A percentile compares a stretch with the other conserved stretches of the same genome.
phyloP scores from a whole-genome alignment of 352 stramenopile species.

The Aphanomyces euteiches region DNA sequence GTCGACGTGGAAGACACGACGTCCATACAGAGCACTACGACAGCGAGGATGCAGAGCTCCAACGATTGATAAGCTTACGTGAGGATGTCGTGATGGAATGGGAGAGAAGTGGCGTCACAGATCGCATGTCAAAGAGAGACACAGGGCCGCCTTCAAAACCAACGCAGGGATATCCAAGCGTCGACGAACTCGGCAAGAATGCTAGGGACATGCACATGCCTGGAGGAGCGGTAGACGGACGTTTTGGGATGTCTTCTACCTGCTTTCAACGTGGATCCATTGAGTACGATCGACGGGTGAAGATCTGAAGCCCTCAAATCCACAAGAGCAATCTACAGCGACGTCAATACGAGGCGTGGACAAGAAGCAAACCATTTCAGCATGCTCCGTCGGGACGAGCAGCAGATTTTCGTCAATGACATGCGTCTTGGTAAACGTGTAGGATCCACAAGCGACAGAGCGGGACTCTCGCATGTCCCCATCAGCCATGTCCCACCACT shows the following conservation, averaged over 20 bases:
- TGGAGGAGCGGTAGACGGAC: constrained; percentile 2
- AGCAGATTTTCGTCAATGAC: constrained; percentile 11
- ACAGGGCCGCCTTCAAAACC: constrained; percentile 73
- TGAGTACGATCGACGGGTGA: constrained; percentile 37
- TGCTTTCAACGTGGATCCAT: constrained; percentile 40
- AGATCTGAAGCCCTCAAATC: constrained; percentile 40
- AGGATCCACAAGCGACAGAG: constrained; percentile 37
- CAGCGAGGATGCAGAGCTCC: background rate
- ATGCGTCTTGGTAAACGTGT: constrained; percentile 39
- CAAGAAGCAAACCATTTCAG: background rate
- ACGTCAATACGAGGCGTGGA: background rate
- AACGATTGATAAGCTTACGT: background rate
- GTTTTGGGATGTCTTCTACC: constrained; percentile 22
- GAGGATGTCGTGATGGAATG: background rate
- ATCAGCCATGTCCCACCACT: constrained; percentile 49
- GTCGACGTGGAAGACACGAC: constrained; percentile 48
- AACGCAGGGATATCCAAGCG: constrained; percentile 38
- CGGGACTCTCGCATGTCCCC: constrained; percentile 17
- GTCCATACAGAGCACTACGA: constrained; percentile 66
- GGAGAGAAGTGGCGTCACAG: background rate
- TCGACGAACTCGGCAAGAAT: background rate
- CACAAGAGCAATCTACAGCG: constrained; percentile 45
- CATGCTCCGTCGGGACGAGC: constrained; percentile 11
- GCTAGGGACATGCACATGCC: constrained; percentile 50
- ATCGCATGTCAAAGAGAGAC: constrained; percentile 57